These are phyloP conservation scores for Globisporangium alternatum DNA, from an alignment of 352 stramenopile genomes.

Conservation along the genomic window DNA sequence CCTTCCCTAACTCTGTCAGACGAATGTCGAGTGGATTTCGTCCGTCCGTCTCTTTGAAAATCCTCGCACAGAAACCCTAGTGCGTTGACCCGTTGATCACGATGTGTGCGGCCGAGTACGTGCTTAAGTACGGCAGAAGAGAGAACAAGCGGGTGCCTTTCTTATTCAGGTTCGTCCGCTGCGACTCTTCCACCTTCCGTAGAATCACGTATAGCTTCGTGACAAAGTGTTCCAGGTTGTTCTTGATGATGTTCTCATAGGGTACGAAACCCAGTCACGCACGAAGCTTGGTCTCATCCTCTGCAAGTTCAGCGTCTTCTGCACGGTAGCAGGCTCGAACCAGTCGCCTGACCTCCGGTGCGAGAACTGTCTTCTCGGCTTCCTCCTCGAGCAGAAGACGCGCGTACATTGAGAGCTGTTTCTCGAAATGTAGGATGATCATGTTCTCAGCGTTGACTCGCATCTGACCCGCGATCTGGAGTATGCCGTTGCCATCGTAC, in stretches of 20 bases:
- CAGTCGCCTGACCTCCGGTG: neutral
- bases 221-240: slow-evolving; percentile 11
- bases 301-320: neutral
- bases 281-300: slow-evolving; percentile 1
- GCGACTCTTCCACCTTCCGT: slow-evolving; percentile 1
- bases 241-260: slow-evolving; percentile 11
- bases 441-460: slow-evolving; percentile 11
- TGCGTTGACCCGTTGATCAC: slow-evolving; percentile 14
- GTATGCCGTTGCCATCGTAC: slow-evolving; percentile 3
- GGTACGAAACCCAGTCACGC: slow-evolving; percentile 1
- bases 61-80: neutral
- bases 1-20: neutral
- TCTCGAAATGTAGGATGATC: slow-evolving; percentile 12
- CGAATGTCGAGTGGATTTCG: slow-evolving; percentile 3
- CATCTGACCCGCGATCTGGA: neutral
- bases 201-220: slow-evolving; percentile 8
- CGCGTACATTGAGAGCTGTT: slow-evolving; percentile 9
- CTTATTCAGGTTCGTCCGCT: neutral
- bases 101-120: slow-evolving; percentile 1
- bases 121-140: slow-evolving; percentile 9
- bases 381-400: slow-evolving; percentile 3
- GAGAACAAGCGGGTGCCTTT: slow-evolving; percentile 9
- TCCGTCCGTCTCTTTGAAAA: neutral
- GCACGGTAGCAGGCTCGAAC: slow-evolving; percentile 10
- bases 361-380: neutral